phyloP scores from a whole-genome alignment of 164 flowering plant species.

The Amborella trichopoda region DNA sequence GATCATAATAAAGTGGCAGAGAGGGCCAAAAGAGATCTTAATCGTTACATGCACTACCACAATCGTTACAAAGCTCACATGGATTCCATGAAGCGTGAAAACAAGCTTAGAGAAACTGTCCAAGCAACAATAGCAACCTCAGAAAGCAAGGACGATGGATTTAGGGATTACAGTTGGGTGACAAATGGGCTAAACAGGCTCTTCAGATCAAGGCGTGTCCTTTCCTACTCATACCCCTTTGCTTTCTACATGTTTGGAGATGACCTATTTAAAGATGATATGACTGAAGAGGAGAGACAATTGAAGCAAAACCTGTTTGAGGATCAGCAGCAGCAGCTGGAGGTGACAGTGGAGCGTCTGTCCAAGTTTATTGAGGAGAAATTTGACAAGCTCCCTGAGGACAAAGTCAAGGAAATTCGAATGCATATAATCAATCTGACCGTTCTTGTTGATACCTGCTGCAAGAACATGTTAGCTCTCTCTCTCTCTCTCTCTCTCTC shows the following conservation, averaged over 20 bases:
- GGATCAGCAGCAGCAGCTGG: constrained; percentile 54
- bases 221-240: constrained; percentile 51
- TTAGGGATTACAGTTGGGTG: constrained; percentile 34
- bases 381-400: constrained; percentile 19
- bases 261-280: constrained; percentile 36
- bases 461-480: constrained; percentile 36
- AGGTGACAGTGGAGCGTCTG: constrained; percentile 41
- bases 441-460: constrained; percentile 24
- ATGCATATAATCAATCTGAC: constrained; percentile 37
- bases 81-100: constrained; percentile 44
- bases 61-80: constrained; percentile 42
- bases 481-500: background rate
- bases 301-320: constrained; percentile 41
- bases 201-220: constrained; percentile 43
- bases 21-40: constrained; percentile 30
- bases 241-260: constrained; percentile 56
- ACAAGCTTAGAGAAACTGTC: constrained; percentile 26
- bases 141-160: constrained; percentile 19
- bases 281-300: constrained; percentile 26
- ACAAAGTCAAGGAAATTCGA: constrained; percentile 21
- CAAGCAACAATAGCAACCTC: constrained; percentile 14
- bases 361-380: constrained; percentile 34
- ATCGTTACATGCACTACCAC: constrained; percentile 48
- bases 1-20: constrained; percentile 18
- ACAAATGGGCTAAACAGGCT: constrained; percentile 41